phyloP scores from a whole-genome alignment of 257 asterid species.

The Asclepias syriaca region DNA sequence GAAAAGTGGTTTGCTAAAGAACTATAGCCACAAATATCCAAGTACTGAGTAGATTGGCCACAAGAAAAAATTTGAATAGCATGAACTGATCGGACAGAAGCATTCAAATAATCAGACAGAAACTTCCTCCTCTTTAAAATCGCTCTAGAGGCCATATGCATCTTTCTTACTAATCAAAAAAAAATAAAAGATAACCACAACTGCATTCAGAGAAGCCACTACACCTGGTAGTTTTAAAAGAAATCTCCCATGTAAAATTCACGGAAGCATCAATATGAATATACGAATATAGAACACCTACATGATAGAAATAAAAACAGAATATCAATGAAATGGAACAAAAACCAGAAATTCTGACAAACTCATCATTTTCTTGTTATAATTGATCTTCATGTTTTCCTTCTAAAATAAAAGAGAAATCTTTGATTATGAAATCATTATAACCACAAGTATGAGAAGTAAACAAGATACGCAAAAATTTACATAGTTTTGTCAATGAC shows the following conservation, averaged over 20 bases:
- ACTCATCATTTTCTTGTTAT: neutral
- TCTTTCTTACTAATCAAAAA: slow-evolving; percentile 24
- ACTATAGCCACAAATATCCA: slow-evolving; percentile 29
- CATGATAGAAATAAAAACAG: neutral
- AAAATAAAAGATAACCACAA: slow-evolving; percentile 23
- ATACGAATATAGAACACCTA: too few species aligned
- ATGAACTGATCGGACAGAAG: slow-evolving; percentile 34
- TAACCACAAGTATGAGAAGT: too few species aligned
- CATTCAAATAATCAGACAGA: slow-evolving; percentile 45
- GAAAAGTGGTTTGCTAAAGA: slow-evolving; percentile 29
- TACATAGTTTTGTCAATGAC: too few species aligned
- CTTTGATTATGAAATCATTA: too few species aligned
- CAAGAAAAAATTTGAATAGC: slow-evolving; percentile 29
- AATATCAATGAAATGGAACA: neutral
- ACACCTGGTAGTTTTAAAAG: slow-evolving; percentile 14
- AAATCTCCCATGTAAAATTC: neutral
- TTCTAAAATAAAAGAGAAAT: too few species aligned
- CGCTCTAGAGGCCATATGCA: slow-evolving; percentile 60
- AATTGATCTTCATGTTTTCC: neutral
- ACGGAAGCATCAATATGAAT: too few species aligned
- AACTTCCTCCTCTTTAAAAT: slow-evolving; percentile 55
- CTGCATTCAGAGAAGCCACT: slow-evolving; percentile 29
- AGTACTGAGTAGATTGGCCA: slow-evolving; percentile 30
- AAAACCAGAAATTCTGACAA: neutral
- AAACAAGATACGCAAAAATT: too few species aligned